Evolutionary conservation across 78 protist genomes (phyloP), one percentile per base, ranked within the genome.

Genomic region (Polysphondylium violaceum): DNA sequence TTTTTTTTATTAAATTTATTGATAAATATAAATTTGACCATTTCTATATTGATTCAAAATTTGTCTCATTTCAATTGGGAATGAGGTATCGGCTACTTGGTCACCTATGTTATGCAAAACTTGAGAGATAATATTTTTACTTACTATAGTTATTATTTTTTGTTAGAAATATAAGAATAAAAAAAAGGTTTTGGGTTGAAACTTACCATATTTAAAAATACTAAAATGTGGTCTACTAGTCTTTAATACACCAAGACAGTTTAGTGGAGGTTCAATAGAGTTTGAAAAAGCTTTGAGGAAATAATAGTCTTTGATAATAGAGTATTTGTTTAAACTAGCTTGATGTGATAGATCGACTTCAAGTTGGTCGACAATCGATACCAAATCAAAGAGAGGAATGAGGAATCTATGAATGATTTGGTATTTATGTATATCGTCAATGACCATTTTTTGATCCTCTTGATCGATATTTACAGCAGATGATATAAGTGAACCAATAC

Each of bases 201-300:
- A 58, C 85, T 19, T 76, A 76, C 86, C 31, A 12, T 63, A 50
- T 78, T 78, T 78, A 29, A 78, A 50, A 5, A 78, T 29, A 65
- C 88, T 78, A 50, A 78, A 78, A 51, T 78, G 88, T 23, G 88
- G 88, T 65, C 88, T 40, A 12, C 50, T 43, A 36, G 88, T 78
- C 21, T 68, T 21, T 16, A 78, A 41, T n/a, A 78, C 29, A 21
- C 88, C 88, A 5, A 78, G 27, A 38, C 88, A 78, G 27, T 68
- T 78, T 65, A 29, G 60, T 12, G 75, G 75, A 35, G 72, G 60
- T 64, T 78, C 88, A 14, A 41, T 38, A 25, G 9, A 25, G 36
- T 61, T 41, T 23, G 58, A 40, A 2, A 78, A 19, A 29, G 71
- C 16, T 35, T 65, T 61, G 8, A 78, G 14, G 19, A 78, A 51